Evolutionary conservation across 495 filamentous ascomycete genomes (phyloP).

Genomic region (Astrothelium subdiscretum): DNA sequence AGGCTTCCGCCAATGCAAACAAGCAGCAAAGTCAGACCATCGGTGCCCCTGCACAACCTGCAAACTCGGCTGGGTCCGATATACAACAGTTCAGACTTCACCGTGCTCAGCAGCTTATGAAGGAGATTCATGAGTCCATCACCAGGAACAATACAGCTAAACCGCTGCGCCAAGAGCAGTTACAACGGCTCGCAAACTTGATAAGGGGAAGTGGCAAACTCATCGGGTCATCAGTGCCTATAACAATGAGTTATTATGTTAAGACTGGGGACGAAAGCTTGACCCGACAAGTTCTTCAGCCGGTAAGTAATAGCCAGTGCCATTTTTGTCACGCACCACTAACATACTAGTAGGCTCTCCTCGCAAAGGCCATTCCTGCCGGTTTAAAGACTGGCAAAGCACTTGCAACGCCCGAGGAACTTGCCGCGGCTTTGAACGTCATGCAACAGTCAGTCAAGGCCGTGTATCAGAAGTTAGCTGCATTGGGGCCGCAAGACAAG

Average conservation of each 20-base stretch:
- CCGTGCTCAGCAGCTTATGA: not conserved
- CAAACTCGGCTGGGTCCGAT: not conserved
- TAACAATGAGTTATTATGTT: not conserved
- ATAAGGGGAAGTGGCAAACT: not conserved
- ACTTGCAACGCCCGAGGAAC: not conserved
- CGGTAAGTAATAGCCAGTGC: not conserved
- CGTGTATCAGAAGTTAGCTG: not conserved
- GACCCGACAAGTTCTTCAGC: not conserved
- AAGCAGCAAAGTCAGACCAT: not conserved
- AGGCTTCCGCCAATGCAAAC: not conserved
- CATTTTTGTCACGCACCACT: not conserved
- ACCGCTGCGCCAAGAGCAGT: not conserved
- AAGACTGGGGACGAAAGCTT: not conserved
- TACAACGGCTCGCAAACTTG: not conserved
- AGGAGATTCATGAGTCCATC: not conserved
- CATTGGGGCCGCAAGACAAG: not conserved
- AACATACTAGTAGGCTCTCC: not conserved
- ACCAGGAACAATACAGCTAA: not conserved
- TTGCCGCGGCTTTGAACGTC: not conserved
- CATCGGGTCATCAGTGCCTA: not conserved
- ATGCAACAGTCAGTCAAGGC: not conserved
- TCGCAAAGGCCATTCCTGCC: not conserved
- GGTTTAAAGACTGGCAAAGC: not conserved
- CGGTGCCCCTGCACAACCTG: not conserved
- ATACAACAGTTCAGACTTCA: not conserved